These are phyloP conservation scores for Daldinia caldariorum DNA, from an alignment of 495 filamentous ascomycete species.

Conservation along the genomic window DNA sequence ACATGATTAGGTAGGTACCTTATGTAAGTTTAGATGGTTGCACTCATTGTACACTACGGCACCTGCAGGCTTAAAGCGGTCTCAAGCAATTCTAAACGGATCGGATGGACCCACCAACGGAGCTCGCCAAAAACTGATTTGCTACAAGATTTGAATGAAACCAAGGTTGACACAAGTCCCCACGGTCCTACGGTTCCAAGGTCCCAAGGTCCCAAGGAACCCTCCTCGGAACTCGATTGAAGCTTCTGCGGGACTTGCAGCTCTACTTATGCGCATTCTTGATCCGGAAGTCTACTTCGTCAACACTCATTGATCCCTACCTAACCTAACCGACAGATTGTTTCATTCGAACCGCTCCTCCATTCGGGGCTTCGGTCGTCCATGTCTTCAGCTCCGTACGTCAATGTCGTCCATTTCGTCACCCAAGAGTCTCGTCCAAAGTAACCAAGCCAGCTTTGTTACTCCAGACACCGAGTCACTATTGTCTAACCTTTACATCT, in stretches of 20 bases:
- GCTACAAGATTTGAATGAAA: constrained; percentile 1
- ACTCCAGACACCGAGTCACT: constrained; percentile 8
- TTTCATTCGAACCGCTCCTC: constrained; percentile 34
- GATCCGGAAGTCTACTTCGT: constrained; percentile 28
- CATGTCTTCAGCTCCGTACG: constrained; percentile 50
- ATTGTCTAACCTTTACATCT: too few relatives aligned
- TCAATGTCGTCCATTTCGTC: constrained; percentile 4
- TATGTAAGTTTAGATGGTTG: background rate
- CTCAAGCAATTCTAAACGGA: constrained; percentile 7
- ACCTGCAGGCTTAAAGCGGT: constrained; percentile 26
- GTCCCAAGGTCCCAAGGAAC: constrained; percentile 10
- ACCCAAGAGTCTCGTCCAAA: background rate
- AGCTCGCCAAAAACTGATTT: constrained; percentile 22
- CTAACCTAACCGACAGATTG: constrained; percentile 21
- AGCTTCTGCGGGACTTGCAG: constrained; percentile 38
- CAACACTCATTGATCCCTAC: constrained; percentile 26
- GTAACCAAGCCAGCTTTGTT: constrained; percentile 6
- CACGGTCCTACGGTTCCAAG: constrained; percentile 5
- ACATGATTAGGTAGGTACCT: too few relatives aligned
- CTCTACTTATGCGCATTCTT: constrained; percentile 33
- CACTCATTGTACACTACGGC: constrained; percentile 22
- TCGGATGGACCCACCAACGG: constrained; percentile 22
- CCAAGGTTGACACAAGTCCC: background rate
- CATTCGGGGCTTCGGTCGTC: constrained; percentile 31
- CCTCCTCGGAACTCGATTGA: constrained; percentile 15